A percentile compares a stretch with the other conserved stretches of the same genome.
phyloP scores from a whole-genome alignment of 2,329 filamentous ascomycete genomes.

The Sporothrix inflata region DNA sequence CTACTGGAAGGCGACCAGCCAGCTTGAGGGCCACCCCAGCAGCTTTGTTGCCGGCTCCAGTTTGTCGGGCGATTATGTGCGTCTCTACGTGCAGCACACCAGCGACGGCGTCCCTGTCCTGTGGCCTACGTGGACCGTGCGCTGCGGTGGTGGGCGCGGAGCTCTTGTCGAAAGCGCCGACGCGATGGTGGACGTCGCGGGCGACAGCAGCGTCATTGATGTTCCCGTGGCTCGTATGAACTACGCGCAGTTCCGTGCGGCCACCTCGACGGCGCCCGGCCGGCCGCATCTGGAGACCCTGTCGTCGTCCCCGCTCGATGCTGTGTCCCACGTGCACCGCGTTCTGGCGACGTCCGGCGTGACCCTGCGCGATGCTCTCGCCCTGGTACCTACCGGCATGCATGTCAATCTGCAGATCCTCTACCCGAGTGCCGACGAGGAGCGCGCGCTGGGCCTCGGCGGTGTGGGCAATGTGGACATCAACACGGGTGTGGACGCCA shows the following conservation, averaged over 20 bases:
- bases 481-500: conserved; percentile 81
- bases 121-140: conserved; percentile 82
- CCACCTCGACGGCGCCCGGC: conserved; percentile 50
- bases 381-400: conserved; percentile 74
- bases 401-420: conserved; percentile 91
- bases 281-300: conserved; percentile 50
- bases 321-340: conserved; percentile 69
- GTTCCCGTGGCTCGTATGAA: conserved; percentile 81
- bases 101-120: conserved; percentile 84
- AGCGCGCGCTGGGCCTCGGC: conserved; percentile 68
- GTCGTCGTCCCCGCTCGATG: conserved; percentile 52
- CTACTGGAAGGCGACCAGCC: conserved; percentile 98
- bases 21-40: conserved; percentile 81
- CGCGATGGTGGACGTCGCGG: not conserved
- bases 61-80: conserved; percentile 91
- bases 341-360: conserved; percentile 75
- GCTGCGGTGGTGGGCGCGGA: conserved; percentile 58
- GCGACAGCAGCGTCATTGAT: conserved; percentile 54
- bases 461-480: conserved; percentile 70
- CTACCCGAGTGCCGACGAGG: conserved; percentile 78
- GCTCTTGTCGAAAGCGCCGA: not conserved
- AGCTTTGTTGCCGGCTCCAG: conserved; percentile 94
- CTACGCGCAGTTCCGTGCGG: conserved; percentile 68
- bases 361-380: conserved; percentile 76
- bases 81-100: conserved; percentile 89